Base-by-base conservation (phyloP, 306 rosid species). In the Gleditsia sinensis region DNA sequence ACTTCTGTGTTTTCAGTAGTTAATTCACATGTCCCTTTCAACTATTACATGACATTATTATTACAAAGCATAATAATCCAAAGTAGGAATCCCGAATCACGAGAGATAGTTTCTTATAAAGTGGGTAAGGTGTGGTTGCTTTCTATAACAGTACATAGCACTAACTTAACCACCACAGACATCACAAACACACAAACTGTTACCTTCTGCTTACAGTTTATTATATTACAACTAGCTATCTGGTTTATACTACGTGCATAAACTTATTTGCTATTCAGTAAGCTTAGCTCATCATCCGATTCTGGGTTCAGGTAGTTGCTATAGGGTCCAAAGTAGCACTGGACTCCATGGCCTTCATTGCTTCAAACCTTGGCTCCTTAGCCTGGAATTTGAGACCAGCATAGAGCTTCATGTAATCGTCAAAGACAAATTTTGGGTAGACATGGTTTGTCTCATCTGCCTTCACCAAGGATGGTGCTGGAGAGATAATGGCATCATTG, bases 321-420 rank as follows among this genome's bases (percentile, higher is more conserved):
- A 87, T 76, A 23, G 92, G 87, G 7, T 63, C 94, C 78, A 74
- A 62, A 25, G 59, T 73, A 53, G 78, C 77, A 10, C 78, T 63
- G 40, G 89, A 54, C 1, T 88, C 88, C 80, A 58, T 20, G 69
- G 90, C 83, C 84, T 91, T 95, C 94, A 95, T 90, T 48, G 90
- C 96, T 83, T 95, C 97, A 74, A 95, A 95, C 58, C 99, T 92
- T 45, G 98, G 98, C 50, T 95, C 98, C 60, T 95, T 95, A n/a
- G 86, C 99, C 69, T 95, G 89, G 75, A 95, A 95, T 70, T 95
- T 95, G 19, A 92, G 78, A 13, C 96, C 97, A 17, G 86, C 68
- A 43, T 95, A 92, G 66, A 90, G 96, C 83, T 92, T 92, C 99
- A 95, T 95, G 89, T 92, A 95, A 75, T 95, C 99, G 23, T 95